Evolutionary conservation across 2,329 filamentous ascomycete species (phyloP), one percentile per base, ranked within the genome.

Genomic region (Rutstroemia sp.): DNA sequence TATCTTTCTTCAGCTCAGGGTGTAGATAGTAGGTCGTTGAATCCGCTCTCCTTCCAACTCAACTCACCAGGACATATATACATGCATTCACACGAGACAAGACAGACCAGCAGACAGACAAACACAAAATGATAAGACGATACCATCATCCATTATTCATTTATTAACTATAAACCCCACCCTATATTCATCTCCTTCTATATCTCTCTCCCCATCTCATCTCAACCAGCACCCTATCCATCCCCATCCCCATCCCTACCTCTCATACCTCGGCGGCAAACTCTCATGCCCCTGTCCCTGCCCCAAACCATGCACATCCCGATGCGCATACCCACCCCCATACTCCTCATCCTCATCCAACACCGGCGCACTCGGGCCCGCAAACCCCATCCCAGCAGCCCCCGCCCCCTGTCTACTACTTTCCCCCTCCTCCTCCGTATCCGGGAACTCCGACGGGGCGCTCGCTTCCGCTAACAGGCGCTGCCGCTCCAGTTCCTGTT

Each of bases 401-500:
- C 23, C 23, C 2, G 25, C n/a, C 3, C 52, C 52, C 44, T 48
- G 41, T 19, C 21, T 27, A 52, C 62, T 52, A 38, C 62, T 68
- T 48, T 58, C 67, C 55, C 49, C 68, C 39, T 70, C 61, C 60
- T 70, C 56, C 48, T 69, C 58, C 49, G 83, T 80, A 5, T 78
- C 75, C 0, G 79, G 79, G 46, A 82, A 79, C 19, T 73, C 67
- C 1, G 73, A 71, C 3, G 81, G 81, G 2, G 77, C 76, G 63
- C 79, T 83, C 4, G 76, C 75, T 65, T 80, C 74, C 49, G 72
- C 71, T 59, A 81, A 68, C 14, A 83, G 67, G 49, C 80, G 73
- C 58, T 71, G 77, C 27, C 79, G 74, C 65, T 87, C 83, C 12
- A 88, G 70, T 66, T 90, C 86, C 65, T 82, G 79, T 66, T 89